Evolutionary conservation across 495 filamentous ascomycete genomes (phyloP).

Genomic region (Hyphodiscus hymeniophilus): DNA sequence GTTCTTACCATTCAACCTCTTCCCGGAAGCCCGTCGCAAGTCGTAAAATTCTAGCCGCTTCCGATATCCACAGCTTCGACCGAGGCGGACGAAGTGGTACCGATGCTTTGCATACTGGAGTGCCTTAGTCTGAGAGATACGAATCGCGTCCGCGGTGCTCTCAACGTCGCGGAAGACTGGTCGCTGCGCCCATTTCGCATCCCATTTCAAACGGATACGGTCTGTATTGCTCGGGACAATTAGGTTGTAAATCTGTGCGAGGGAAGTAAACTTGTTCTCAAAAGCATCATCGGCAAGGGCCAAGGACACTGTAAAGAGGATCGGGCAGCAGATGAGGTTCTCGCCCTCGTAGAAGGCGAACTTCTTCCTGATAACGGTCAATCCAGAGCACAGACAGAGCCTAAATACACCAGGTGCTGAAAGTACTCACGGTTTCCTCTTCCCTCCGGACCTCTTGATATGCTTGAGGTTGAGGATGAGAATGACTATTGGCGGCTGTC

Average conservation of each 20-base stretch:
- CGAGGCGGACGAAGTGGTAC: conserved; percentile 10
- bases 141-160: too few relatives aligned
- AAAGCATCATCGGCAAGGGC: conserved; percentile 3
- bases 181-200: not conserved
- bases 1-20: conserved; percentile 11
- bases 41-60: conserved; percentile 13
- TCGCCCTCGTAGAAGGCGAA: conserved; percentile 6
- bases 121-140: conserved; percentile 8
- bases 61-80: conserved; percentile 5
- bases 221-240: not conserved
- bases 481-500: conserved; percentile 1
- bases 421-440: conserved; percentile 5
- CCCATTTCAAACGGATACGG: not conserved
- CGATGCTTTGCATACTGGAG: conserved; percentile 9
- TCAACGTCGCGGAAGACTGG: conserved; percentile 7
- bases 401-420: too few relatives aligned
- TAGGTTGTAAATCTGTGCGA: conserved; percentile 6
- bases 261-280: not conserved
- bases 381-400: not conserved
- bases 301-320: conserved; percentile 1
- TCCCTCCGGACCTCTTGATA: conserved; percentile 9
- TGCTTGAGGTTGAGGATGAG: conserved; percentile 7
- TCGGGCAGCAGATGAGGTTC: not conserved
- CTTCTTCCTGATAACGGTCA: conserved; percentile 1
- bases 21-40: conserved; percentile 8